Percentiles rank a stretch among this genome's conserved stretches.
phyloP scores from a whole-genome alignment of 1,139 yeast species.

The Starmera stellimalicola region DNA sequence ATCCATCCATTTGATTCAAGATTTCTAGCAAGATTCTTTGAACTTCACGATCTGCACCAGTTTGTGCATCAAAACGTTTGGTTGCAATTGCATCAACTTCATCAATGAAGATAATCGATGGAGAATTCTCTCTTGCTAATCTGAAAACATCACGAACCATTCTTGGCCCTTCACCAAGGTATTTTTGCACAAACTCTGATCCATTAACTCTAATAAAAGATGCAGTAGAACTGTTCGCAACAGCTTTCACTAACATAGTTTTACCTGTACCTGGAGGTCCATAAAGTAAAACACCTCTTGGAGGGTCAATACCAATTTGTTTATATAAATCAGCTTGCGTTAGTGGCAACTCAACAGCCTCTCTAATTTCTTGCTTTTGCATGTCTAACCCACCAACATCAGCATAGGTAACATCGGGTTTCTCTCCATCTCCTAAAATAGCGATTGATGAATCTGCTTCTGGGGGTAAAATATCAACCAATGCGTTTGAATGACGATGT shows the following conservation, averaged over 20 bases:
- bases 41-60: conserved; percentile 99
- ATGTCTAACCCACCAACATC: conserved; percentile 98
- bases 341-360: conserved; percentile 95
- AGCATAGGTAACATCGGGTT: conserved; percentile 72
- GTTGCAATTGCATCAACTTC: conserved; percentile 99
- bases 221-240: conserved; percentile 93
- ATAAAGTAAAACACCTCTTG: conserved; percentile 91
- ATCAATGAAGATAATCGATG: conserved; percentile 93
- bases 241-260: conserved; percentile 98
- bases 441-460: conserved; percentile 97
- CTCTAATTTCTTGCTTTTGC: conserved; percentile 98
- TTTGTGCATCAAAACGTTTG: conserved; percentile 97
- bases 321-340: conserved; percentile 93
- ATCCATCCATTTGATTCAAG: conserved; percentile 98
- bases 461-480: conserved; percentile 95
- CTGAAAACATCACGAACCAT: conserved; percentile 98
- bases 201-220: conserved; percentile 95
- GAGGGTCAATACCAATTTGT: conserved; percentile 98
- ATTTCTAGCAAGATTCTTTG: conserved; percentile 95
- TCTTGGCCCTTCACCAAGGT: conserved; percentile 98
- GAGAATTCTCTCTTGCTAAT: conserved; percentile 94
- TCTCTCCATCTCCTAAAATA: conserved; percentile 88
- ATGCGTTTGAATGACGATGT: conserved; percentile 96
- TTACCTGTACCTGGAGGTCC: conserved; percentile 99
- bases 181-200: conserved; percentile 96